phyloP scores from a whole-genome alignment of 805 yeast species.

The Jamesozyma piceae region DNA sequence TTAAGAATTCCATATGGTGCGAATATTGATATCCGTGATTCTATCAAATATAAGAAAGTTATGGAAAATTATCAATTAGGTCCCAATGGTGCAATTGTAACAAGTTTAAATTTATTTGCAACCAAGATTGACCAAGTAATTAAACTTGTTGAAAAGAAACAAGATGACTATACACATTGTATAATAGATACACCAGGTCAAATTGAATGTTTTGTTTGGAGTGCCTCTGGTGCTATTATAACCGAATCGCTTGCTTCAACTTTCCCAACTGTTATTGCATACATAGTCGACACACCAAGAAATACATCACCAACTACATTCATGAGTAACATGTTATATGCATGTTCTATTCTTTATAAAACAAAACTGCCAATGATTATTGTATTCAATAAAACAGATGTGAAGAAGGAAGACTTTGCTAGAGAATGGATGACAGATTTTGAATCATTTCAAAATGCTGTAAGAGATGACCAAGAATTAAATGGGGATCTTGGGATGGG shows the following conservation, averaged over 20 bases:
- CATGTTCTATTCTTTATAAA: conserved; percentile 92
- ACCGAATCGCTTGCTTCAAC: conserved; percentile 95
- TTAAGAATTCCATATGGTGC: conserved; percentile 87
- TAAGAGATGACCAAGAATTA: conserved; percentile 55
- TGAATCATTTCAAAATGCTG: conserved; percentile 77
- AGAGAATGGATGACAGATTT: conserved; percentile 97
- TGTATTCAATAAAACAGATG: conserved; percentile 93
- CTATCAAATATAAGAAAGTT: conserved; percentile 89
- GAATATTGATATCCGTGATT: conserved; percentile 91
- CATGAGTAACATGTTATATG: conserved; percentile 96
- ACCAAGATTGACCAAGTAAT: conserved; percentile 96
- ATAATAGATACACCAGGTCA: conserved; percentile 98
- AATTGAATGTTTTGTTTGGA: conserved; percentile 97
- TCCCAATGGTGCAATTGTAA: conserved; percentile 97
- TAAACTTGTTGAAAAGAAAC: conserved; percentile 68
- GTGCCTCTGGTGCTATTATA: conserved; percentile 92
- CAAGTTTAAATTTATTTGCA: conserved; percentile 81
- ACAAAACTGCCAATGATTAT: conserved; percentile 94
- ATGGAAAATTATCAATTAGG: conserved; percentile 94
- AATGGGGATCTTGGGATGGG: conserved; percentile 44
- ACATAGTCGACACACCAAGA: conserved; percentile 93
- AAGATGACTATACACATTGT: conserved; percentile 49
- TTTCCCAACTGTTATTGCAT: conserved; percentile 92
- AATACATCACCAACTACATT: conserved; percentile 91
- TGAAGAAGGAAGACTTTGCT: conserved; percentile 74